Base-by-base conservation (phyloP, 2,329 filamentous ascomycete species). In the Fusarium sp. region DNA sequence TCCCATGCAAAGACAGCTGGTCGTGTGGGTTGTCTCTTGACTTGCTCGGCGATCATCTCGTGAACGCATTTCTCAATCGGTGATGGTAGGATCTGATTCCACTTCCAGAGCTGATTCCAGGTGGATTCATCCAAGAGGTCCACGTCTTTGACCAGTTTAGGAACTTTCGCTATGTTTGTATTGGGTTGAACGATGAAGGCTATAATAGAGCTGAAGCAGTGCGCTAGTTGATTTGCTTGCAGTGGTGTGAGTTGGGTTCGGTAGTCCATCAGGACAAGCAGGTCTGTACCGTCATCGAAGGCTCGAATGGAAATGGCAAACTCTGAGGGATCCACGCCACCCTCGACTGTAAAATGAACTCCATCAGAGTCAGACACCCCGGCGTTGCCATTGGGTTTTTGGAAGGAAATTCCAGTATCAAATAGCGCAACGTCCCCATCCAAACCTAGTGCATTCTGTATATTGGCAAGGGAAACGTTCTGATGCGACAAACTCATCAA, bases 171-270 rank as follows among this genome's bases (percentile, higher is more conserved):
- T 32, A 32, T 5, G 11, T 7, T 14, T 42, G 11, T 12, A 30
- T n/a, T 15, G 17, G 34, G 11, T 10, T 17, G 28, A n/a, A 55
- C 44, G 15, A 60, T 45, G 12, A 50, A 60, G 3, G 45, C 10
- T n/a, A 60, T 60, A 17, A 50, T 44, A n/a, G 50, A 17, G 30
- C 56, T 60, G 38, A 60, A 60, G 17, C 56, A 60, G 30, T 46
- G 39, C 14, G 56, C 32, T 15, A 60, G 39, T 17, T 28, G 56
- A 36, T 30, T 2, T 12, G 56, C 56, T 34, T 60, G 49, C 15
- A 19, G 7, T n/a, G 44, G 1, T 9, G 50, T 34, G 20, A 55
- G 44, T 17, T 32, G 23, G 11, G 55, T 21, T 15, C 56, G 56
- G 32, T 55, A 60, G 24, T 60, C 56, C 44, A 55, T 55, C 20